Evolutionary conservation across 1,139 yeast species (phyloP).

Genomic region (Magnusiomyces clavatus): DNA sequence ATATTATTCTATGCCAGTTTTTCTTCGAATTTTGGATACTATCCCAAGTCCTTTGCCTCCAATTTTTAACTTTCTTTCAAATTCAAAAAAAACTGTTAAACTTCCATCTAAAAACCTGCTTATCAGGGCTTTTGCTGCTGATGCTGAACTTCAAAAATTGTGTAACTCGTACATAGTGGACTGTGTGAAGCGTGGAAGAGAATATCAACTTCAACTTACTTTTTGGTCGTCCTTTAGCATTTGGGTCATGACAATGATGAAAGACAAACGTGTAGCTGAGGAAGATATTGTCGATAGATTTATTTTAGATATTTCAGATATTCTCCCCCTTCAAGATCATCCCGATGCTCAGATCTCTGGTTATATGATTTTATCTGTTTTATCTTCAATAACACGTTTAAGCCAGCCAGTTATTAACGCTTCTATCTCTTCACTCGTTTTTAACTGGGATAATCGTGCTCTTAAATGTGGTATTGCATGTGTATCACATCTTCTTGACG

Average conservation of each 20-base stretch:
- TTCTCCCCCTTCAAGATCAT: constrained; percentile 29
- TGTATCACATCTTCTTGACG: constrained; percentile 31
- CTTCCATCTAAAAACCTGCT: constrained; percentile 64
- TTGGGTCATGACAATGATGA: constrained; percentile 49
- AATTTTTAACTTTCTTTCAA: constrained; percentile 61
- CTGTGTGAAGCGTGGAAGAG: constrained; percentile 33
- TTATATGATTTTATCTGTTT: constrained; percentile 71
- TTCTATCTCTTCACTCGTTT: constrained; percentile 58
- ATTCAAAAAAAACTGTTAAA: constrained; percentile 57
- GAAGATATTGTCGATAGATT: constrained; percentile 36
- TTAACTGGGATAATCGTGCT: constrained; percentile 36
- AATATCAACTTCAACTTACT: constrained; percentile 61
- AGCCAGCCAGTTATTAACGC: constrained; percentile 57
- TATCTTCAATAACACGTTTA: constrained; percentile 65
- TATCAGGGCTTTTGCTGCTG: constrained; percentile 61
- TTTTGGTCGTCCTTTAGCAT: constrained; percentile 74
- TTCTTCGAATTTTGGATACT: constrained; percentile 65
- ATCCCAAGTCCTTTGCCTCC: constrained; percentile 59
- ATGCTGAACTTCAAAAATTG: constrained; percentile 57
- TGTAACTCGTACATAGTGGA: constrained; percentile 54
- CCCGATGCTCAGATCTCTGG: constrained; percentile 75
- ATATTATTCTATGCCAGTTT: constrained; percentile 64
- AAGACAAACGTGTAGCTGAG: constrained; percentile 28
- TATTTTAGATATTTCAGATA: constrained; percentile 39
- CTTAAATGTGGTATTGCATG: constrained; percentile 33